phyloP scores from a whole-genome alignment of 192 early-diverging fungal species.

The Podila epicladia region DNA sequence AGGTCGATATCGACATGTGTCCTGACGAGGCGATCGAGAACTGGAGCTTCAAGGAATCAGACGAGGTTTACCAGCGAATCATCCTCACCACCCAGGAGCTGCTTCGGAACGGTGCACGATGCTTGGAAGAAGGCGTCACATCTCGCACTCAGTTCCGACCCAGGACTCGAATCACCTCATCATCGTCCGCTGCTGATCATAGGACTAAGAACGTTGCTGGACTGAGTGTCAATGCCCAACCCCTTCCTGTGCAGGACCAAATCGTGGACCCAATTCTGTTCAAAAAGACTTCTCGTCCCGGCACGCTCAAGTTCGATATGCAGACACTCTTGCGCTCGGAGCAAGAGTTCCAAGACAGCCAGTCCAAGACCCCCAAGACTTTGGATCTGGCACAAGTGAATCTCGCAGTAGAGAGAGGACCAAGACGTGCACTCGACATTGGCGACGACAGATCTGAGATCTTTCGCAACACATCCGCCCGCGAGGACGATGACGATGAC shows the following conservation, averaged over 20 bases:
- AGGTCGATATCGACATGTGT: slow-evolving; percentile 42
- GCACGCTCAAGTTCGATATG: slow-evolving; percentile 17
- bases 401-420: slow-evolving; percentile 11
- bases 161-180: background rate
- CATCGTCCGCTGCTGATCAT: background rate
- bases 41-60: slow-evolving; percentile 47
- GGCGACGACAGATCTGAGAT: slow-evolving; percentile 20
- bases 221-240: slow-evolving; percentile 7
- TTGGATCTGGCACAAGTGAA: slow-evolving; percentile 1
- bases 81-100: slow-evolving; percentile 35
- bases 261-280: slow-evolving; percentile 5
- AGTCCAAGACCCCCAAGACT: slow-evolving; percentile 1
- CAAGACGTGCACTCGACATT: slow-evolving; percentile 18
- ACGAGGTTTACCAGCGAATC: slow-evolving; percentile 41
- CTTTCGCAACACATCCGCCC: slow-evolving; percentile 6
- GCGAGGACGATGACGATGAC: slow-evolving; percentile 4
- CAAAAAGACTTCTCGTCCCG: slow-evolving; percentile 37
- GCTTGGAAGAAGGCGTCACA: slow-evolving; percentile 15
- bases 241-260: slow-evolving; percentile 9
- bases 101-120: slow-evolving; percentile 27
- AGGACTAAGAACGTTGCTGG: slow-evolving; percentile 8
- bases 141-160: slow-evolving; percentile 3
- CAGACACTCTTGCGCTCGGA: slow-evolving; percentile 21
- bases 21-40: slow-evolving; percentile 39
- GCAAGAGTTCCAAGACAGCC: slow-evolving; percentile 15